Percentiles rank a stretch among this genome's conserved stretches.
These are phyloP conservation scores for Neohortaea acidophila DNA, from an alignment of 495 filamentous ascomycete genomes.

Conservation along the genomic window DNA sequence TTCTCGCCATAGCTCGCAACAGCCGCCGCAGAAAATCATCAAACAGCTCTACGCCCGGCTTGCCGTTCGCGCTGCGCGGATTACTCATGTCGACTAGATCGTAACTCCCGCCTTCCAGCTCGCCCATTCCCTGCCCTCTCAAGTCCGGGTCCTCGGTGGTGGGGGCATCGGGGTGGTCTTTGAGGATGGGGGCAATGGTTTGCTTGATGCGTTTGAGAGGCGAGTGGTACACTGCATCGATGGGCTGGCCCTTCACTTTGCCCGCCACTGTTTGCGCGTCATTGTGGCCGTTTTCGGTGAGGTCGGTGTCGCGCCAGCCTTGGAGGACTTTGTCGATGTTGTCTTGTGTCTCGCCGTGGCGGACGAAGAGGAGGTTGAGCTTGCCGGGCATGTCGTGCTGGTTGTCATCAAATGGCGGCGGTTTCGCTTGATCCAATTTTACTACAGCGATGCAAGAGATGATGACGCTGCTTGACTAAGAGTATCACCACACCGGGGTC, in stretches of 20 bases:
- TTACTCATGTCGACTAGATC: constrained; percentile 1
- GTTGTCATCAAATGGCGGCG: too few species aligned
- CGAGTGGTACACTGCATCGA: constrained; percentile 1
- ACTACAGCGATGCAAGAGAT: too few species aligned
- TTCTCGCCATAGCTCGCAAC: neutral
- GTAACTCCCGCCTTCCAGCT: neutral
- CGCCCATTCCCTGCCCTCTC: neutral
- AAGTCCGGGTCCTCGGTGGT: neutral
- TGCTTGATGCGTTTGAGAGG: neutral
- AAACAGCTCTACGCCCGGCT: neutral
- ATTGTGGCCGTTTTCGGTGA: neutral
- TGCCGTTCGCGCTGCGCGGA: neutral
- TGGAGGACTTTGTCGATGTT: constrained; percentile 1
- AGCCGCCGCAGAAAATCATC: neutral
- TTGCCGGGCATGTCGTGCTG: neutral
- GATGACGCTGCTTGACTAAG: too few species aligned
- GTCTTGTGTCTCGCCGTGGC: constrained; percentile 1
- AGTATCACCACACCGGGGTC: too few species aligned
- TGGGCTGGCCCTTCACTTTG: neutral
- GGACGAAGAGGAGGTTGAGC: neutral
- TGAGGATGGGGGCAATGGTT: neutral
- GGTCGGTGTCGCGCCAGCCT: constrained; percentile 3
- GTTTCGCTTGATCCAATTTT: too few species aligned
- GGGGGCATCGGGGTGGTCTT: neutral
- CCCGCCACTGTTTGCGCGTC: neutral